phyloP scores from a whole-genome alignment of 305 asterid genomes.

The Fraxinus platypoda region DNA sequence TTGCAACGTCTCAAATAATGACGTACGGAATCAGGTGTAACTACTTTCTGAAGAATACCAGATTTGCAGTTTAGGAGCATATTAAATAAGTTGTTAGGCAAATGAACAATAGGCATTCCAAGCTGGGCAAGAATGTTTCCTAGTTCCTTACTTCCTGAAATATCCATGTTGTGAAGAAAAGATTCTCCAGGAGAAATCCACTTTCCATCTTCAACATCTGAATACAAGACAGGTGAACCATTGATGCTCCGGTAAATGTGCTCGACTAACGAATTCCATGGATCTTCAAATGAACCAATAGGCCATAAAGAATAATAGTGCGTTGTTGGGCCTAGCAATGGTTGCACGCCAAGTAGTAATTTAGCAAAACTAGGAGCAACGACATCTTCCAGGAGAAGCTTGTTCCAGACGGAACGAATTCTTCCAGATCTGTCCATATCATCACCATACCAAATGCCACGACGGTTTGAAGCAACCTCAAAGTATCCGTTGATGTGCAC shows the following conservation, averaged over 20 bases:
- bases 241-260: constrained; percentile 59
- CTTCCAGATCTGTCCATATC: constrained; percentile 99
- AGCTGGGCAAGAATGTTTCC: constrained; percentile 72
- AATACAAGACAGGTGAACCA: constrained; percentile 68
- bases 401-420: constrained; percentile 92
- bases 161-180: constrained; percentile 64
- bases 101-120: constrained; percentile 82
- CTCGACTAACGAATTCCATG: constrained; percentile 83
- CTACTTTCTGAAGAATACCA: constrained; percentile 52
- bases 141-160: constrained; percentile 61
- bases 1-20: constrained; percentile 58
- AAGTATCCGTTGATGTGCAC: constrained; percentile 91
- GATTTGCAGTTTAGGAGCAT: constrained; percentile 66
- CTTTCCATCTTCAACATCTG: constrained; percentile 69
- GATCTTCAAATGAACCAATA: constrained; percentile 88
- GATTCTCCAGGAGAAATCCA: constrained; percentile 86
- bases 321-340: constrained; percentile 58
- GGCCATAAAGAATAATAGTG: constrained; percentile 89
- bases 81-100: constrained; percentile 64
- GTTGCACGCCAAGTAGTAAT: constrained; percentile 61
- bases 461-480: constrained; percentile 97
- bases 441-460: constrained; percentile 99
- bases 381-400: constrained; percentile 87
- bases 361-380: constrained; percentile 78
- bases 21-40: constrained; percentile 88